A percentile compares a stretch with the other conserved stretches of the same genome.
Conservation (phyloP, 257 asterid genomes). For the Solanum boliviense region DNA sequence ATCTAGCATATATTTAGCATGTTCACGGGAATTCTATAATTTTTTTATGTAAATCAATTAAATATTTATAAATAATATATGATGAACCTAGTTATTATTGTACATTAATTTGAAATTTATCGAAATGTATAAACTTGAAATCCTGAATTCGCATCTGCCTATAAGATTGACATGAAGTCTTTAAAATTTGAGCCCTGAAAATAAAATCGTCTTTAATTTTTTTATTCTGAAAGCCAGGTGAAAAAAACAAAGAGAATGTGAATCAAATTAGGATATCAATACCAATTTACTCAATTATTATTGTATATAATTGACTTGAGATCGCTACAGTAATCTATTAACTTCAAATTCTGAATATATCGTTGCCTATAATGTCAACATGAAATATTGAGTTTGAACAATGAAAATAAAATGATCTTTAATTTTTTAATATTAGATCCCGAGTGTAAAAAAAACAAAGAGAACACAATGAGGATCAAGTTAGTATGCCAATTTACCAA, state of each 20-base stretch:
- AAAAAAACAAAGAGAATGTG: fast-evolving
- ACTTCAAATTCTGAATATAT: too few relatives aligned
- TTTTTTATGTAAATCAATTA: too few relatives aligned
- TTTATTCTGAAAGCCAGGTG: fast-evolving
- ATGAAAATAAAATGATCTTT: background rate
- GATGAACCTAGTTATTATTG: background rate
- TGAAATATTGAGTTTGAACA: background rate
- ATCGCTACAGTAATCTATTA: fast-evolving
- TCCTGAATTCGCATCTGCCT: background rate
- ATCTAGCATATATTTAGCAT: too few relatives aligned
- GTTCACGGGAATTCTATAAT: background rate
- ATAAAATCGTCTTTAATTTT: background rate
- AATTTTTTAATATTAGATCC: fast-evolving
- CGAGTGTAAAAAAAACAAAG: background rate
- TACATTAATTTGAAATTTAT: too few relatives aligned
- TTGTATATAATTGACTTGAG: background rate
- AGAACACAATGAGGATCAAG: background rate
- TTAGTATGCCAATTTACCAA: background rate
- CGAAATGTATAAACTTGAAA: too few relatives aligned
- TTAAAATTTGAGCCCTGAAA: fast-evolving
- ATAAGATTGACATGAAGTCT: background rate
- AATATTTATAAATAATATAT: too few relatives aligned
- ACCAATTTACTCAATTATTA: background rate
- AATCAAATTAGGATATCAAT: background rate
- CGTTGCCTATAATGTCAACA: background rate